These are phyloP conservation scores for Hymenoscyphus albidus DNA, from an alignment of 2,329 filamentous ascomycete genomes.

Conservation along the genomic window DNA sequence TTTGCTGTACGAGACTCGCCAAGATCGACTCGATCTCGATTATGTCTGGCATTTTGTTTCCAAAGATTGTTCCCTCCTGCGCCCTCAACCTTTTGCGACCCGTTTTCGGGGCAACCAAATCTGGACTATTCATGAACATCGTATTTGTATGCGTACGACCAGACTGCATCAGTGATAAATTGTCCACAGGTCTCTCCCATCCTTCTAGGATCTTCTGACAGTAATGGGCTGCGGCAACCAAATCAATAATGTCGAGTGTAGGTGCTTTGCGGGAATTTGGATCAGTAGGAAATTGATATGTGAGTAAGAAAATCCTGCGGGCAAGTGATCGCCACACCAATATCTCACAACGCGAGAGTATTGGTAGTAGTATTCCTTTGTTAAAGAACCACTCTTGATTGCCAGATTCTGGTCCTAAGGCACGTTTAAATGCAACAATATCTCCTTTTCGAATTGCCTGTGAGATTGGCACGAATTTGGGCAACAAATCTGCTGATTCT, in stretches of 20 bases:
- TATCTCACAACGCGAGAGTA: slow-evolving; percentile 74
- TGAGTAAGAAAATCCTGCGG: slow-evolving; percentile 72
- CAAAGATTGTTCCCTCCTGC: slow-evolving; percentile 59
- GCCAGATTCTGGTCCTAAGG: slow-evolving; percentile 52
- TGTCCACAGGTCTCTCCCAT: slow-evolving; percentile 39
- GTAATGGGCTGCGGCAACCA: slow-evolving; percentile 60
- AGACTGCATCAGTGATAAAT: slow-evolving; percentile 28
- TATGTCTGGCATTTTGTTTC: slow-evolving; percentile 55
- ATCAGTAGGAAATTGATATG: slow-evolving; percentile 64
- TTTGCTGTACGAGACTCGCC: slow-evolving; percentile 73
- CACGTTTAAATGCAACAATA: slow-evolving; percentile 66
- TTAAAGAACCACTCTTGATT: slow-evolving; percentile 71
- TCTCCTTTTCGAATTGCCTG: slow-evolving; percentile 69
- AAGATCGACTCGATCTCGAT: slow-evolving; percentile 74
- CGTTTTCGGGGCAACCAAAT: slow-evolving; percentile 40
- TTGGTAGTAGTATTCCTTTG: slow-evolving; percentile 69
- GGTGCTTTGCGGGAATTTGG: slow-evolving; percentile 60
- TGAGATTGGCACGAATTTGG: slow-evolving; percentile 71
- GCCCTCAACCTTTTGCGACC: slow-evolving; percentile 48
- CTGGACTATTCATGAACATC: slow-evolving; percentile 46
- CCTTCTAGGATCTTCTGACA: slow-evolving; percentile 62
- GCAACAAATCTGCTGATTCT: slow-evolving; percentile 61
- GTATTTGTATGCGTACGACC: slow-evolving; percentile 43
- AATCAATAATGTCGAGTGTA: slow-evolving; percentile 67
- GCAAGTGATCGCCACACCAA: slow-evolving; percentile 81